A percentile compares a stretch with the other conserved stretches of the same genome.
Conservation (phyloP, 1,139 yeast species). For the Yamadazyma mexicana region DNA sequence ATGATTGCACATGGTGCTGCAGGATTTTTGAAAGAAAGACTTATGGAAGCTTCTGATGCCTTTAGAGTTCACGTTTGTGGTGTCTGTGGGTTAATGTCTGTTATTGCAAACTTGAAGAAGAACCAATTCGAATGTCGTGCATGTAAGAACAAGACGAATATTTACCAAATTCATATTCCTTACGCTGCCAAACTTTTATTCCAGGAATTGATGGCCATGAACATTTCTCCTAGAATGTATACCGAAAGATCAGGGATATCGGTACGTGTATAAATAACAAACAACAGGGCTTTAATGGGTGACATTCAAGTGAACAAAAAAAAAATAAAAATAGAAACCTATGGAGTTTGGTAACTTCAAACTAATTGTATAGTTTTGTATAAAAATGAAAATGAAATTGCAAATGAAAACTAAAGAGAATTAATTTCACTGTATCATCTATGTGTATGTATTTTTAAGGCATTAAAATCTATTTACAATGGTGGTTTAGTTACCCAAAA, state of each 20-base stretch:
- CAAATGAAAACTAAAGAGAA: neutral
- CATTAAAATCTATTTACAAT: constrained; percentile 13
- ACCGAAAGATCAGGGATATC: constrained; percentile 58
- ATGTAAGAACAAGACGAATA: constrained; percentile 97
- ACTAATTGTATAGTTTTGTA: constrained; percentile 11
- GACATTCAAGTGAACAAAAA: neutral
- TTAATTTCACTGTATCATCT: neutral
- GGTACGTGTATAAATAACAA: constrained; percentile 32
- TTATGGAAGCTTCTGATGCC: constrained; percentile 99
- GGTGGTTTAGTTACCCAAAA: constrained; percentile 23
- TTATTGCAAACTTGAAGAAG: constrained; percentile 94
- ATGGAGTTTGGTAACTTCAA: neutral
- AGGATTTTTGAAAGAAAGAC: constrained; percentile 92
- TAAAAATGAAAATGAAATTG: constrained; percentile 5
- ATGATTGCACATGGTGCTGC: constrained; percentile 99
- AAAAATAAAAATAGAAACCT: neutral
- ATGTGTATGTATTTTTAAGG: neutral
- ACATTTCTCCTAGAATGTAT: constrained; percentile 83
- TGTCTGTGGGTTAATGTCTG: constrained; percentile 96
- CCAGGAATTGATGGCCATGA: constrained; percentile 99
- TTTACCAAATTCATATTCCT: constrained; percentile 95
- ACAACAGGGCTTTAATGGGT: neutral
- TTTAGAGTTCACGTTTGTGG: constrained; percentile 98
- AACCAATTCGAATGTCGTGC: constrained; percentile 98
- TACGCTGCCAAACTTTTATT: constrained; percentile 94